Evolutionary conservation across 2,329 filamentous ascomycete species (phyloP).

Genomic region (Leptosphaerulina australis): DNA sequence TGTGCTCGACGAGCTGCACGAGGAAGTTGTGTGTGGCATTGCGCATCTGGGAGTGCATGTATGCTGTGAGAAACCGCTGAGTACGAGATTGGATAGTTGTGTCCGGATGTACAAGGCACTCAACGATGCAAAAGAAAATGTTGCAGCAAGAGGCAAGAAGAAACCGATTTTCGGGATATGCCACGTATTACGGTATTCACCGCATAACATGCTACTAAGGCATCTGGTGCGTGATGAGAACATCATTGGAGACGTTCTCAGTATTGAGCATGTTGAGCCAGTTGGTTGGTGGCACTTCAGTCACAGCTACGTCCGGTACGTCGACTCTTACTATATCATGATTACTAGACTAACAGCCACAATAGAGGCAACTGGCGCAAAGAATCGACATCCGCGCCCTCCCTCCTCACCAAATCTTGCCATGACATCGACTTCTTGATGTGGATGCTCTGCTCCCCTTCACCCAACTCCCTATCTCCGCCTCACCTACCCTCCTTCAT

Average conservation of each 20-base stretch:
- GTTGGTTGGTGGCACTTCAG: constrained; percentile 94
- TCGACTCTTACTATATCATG: neutral
- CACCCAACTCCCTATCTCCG: constrained; percentile 49
- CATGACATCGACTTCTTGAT: constrained; percentile 93
- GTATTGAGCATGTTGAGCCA: constrained; percentile 89
- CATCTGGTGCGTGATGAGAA: constrained; percentile 76
- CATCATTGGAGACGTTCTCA: constrained; percentile 82
- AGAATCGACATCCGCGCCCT: constrained; percentile 75
- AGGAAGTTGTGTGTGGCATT: constrained; percentile 76
- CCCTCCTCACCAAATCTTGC: constrained; percentile 90
- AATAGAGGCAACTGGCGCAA: constrained; percentile 87
- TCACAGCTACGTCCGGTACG: constrained; percentile 64
- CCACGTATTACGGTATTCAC: constrained; percentile 91
- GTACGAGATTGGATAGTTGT: constrained; percentile 78
- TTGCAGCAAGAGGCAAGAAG: constrained; percentile 31
- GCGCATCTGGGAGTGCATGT: constrained; percentile 75
- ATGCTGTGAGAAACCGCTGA: constrained; percentile 94
- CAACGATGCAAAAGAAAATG: constrained; percentile 23
- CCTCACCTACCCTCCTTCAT: constrained; percentile 78
- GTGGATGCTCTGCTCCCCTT: constrained; percentile 84
- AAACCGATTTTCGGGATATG: constrained; percentile 80
- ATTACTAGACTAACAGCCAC: constrained; percentile 3
- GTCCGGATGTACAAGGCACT: constrained; percentile 72
- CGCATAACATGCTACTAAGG: constrained; percentile 85
- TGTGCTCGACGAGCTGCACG: constrained; percentile 88